Conservation (phyloP, 257 asterid species). For the Fraxinus anomala region DNA sequence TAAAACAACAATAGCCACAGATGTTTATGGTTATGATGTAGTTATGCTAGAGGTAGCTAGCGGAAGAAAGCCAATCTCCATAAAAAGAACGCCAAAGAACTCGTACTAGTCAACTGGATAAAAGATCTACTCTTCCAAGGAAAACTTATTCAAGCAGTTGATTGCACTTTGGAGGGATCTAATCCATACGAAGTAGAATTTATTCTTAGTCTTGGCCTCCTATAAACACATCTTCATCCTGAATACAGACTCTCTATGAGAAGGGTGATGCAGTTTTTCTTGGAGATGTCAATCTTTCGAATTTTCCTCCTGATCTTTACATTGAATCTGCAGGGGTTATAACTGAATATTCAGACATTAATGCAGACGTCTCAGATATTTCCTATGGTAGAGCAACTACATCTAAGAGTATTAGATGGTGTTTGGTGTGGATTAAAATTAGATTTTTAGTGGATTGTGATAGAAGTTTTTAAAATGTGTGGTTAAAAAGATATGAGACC, state of each 20-base stretch:
- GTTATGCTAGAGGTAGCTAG: constrained; percentile 27
- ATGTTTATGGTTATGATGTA: constrained; percentile 31
- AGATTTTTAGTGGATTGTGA: too few relatives aligned
- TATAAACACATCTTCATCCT: constrained; percentile 18
- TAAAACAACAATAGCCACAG: constrained; percentile 18
- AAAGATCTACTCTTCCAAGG: constrained; percentile 16
- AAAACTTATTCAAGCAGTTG: constrained; percentile 16
- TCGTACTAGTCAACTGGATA: constrained; percentile 21
- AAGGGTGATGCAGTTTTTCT: constrained; percentile 8
- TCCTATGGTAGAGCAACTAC: constrained; percentile 15
- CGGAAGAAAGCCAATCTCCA: constrained; percentile 28
- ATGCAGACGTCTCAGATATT: not conserved
- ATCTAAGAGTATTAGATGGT: constrained; percentile 18
- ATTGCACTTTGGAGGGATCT: constrained; percentile 11
- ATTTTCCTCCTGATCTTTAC: constrained; percentile 17
- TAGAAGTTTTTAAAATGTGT: too few relatives aligned
- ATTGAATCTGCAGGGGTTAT: not conserved
- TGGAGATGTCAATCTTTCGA: constrained; percentile 14
- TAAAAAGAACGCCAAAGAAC: not conserved
- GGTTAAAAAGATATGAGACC: too few relatives aligned
- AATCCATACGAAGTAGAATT: constrained; percentile 20
- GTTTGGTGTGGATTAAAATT: too few relatives aligned
- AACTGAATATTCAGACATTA: not conserved
- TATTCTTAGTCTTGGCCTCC: constrained; percentile 18
- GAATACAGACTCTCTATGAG: constrained; percentile 23